phyloP scores from a whole-genome alignment of 345 rosid genomes.

The Boechera retrofracta region DNA sequence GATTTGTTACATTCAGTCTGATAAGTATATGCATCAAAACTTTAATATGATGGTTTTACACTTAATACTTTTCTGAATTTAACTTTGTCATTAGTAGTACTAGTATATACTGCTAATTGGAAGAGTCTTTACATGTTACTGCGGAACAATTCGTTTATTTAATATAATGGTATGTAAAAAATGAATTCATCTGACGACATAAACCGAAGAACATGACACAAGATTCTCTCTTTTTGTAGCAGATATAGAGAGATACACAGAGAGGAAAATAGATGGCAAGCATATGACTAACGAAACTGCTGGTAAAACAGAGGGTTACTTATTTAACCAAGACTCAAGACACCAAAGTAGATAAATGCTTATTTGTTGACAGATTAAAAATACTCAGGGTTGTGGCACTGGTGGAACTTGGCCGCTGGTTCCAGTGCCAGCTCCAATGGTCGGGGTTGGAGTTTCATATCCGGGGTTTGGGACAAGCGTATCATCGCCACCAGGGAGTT shows the following conservation, averaged over 20 bases:
- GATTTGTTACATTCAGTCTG: conserved; percentile 12
- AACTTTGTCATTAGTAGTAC: conserved; percentile 1
- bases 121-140: conserved; percentile 10
- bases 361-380: conserved; percentile 35
- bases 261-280: conserved; percentile 23
- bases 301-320: conserved; percentile 19
- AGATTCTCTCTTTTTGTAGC: conserved; percentile 20
- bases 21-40: conserved; percentile 2
- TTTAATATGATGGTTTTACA: background rate
- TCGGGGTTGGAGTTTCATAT: conserved; percentile 61
- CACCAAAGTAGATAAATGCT: conserved; percentile 27
- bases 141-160: conserved; percentile 1
- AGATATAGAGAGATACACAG: conserved; percentile 21
- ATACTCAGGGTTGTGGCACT: conserved; percentile 50
- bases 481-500: conserved; percentile 72
- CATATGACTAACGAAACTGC: conserved; percentile 31
- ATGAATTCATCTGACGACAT: conserved; percentile 20
- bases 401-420: conserved; percentile 45
- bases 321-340: conserved; percentile 27
- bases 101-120: background rate
- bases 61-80: conserved; percentile 8
- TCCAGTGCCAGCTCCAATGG: conserved; percentile 40
- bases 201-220: conserved; percentile 31
- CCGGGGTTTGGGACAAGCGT: conserved; percentile 70
- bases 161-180: conserved; percentile 1